A percentile compares a stretch with the other conserved stretches of the same genome.
These are phyloP conservation scores for Candida freyschussii DNA, from an alignment of 1,139 yeast species.

Conservation along the genomic window DNA sequence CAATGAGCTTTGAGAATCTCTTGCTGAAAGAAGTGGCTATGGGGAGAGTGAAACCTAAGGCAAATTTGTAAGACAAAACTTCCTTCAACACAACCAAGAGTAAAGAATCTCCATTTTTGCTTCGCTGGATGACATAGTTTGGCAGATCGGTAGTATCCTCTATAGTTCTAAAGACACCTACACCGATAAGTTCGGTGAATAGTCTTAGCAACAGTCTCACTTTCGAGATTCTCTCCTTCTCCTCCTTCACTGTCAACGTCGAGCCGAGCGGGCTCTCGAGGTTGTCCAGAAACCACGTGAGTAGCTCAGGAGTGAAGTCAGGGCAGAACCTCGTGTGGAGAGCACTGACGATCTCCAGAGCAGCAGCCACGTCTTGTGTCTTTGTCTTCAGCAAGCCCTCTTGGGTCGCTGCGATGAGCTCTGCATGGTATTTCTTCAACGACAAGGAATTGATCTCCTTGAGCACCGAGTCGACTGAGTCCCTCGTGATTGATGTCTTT, in stretches of 20 bases:
- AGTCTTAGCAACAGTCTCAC: conserved; percentile 51
- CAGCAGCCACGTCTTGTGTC: conserved; percentile 56
- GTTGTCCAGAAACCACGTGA: conserved; percentile 43
- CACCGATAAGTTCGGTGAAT: conserved; percentile 56
- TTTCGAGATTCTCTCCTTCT: conserved; percentile 35
- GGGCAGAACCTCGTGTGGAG: conserved; percentile 69
- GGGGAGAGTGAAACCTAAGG: conserved; percentile 41
- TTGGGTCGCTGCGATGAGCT: conserved; percentile 55
- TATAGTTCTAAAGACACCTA: conserved; percentile 49
- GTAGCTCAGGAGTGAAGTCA: conserved; percentile 48
- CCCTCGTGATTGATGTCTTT: conserved; percentile 50
- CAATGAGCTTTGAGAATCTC: conserved; percentile 37
- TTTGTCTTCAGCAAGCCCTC: conserved; percentile 60
- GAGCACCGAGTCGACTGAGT: conserved; percentile 41
- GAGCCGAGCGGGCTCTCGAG: conserved; percentile 37
- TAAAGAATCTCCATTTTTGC: conserved; percentile 35
- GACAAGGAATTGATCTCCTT: conserved; percentile 61
- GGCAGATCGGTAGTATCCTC: conserved; percentile 39
- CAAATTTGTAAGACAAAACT: conserved; percentile 44
- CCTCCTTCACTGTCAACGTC: conserved; percentile 40
- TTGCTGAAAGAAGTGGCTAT: conserved; percentile 49
- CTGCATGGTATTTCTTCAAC: conserved; percentile 73
- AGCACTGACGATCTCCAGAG: conserved; percentile 63
- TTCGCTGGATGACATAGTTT: conserved; percentile 31
- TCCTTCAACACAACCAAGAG: conserved; percentile 50